Conservation (phyloP, 2,329 filamentous ascomycete species). For the Cladosporium cucumerinum region DNA sequence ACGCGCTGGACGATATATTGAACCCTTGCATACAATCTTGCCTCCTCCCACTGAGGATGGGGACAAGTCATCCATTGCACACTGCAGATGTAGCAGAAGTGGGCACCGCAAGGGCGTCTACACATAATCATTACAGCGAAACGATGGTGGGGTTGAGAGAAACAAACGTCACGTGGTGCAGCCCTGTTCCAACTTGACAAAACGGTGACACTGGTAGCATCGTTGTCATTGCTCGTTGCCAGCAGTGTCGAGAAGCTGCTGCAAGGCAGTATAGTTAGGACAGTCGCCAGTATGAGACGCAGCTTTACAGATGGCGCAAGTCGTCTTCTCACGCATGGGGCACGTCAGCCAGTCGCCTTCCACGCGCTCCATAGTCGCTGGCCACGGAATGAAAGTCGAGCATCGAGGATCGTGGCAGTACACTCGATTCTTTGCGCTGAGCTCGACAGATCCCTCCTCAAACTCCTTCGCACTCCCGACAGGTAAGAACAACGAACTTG, state of each 20-base stretch:
- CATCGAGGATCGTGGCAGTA: constrained; percentile 51
- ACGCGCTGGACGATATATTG: constrained; percentile 20
- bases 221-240: constrained; percentile 49
- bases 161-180: constrained; percentile 57
- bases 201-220: constrained; percentile 45
- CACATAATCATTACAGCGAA: constrained; percentile 21
- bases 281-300: constrained; percentile 48
- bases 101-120: constrained; percentile 28
- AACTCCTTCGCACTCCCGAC: constrained; percentile 38
- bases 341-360: constrained; percentile 41
- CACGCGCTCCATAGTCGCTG: constrained; percentile 26
- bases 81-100: constrained; percentile 34
- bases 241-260: constrained; percentile 44
- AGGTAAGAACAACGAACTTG: constrained; percentile 38
- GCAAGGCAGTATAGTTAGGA: constrained; percentile 41
- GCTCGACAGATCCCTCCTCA: constrained; percentile 48
- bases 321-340: constrained; percentile 40
- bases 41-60: constrained; percentile 23
- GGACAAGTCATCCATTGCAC: constrained; percentile 29
- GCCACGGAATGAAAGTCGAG: constrained; percentile 45
- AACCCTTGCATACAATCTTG: constrained; percentile 20
- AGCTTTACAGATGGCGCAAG: constrained; percentile 53
- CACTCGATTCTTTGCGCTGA: constrained; percentile 45
- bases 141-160: constrained; percentile 27
- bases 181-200: constrained; percentile 51